A percentile compares a stretch with the other conserved stretches of the same genome.
Conservation (phyloP, 2,329 filamentous ascomycete genomes). For the Talaromyces sp. region DNA sequence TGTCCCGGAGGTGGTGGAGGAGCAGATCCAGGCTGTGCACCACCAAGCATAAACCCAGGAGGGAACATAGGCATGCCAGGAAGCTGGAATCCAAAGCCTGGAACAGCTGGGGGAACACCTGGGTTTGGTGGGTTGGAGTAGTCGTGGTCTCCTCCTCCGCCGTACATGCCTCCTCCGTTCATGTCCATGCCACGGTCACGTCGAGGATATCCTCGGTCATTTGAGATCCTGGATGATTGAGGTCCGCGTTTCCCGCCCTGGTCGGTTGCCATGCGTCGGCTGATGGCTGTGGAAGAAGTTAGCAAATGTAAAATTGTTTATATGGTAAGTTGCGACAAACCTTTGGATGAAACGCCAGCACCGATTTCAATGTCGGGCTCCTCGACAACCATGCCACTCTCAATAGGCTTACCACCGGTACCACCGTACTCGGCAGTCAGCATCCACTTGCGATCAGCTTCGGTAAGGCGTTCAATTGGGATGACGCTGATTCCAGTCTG, state of each 20-base stretch:
- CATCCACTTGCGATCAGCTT: slow-evolving; percentile 97
- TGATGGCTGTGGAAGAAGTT: slow-evolving; percentile 42
- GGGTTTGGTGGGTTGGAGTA: slow-evolving; percentile 43
- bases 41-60: slow-evolving; percentile 49
- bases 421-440: slow-evolving; percentile 89
- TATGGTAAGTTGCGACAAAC: slow-evolving; percentile 32
- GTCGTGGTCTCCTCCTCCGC: slow-evolving; percentile 36
- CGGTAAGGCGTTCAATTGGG: slow-evolving; percentile 86
- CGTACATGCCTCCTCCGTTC: slow-evolving; percentile 27
- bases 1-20: slow-evolving; percentile 40
- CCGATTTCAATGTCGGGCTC: slow-evolving; percentile 99
- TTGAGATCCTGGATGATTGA: slow-evolving; percentile 44
- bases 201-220: slow-evolving; percentile 34
- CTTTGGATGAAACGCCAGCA: slow-evolving; percentile 94
- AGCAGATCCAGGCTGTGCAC: slow-evolving; percentile 33
- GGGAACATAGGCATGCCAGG: slow-evolving; percentile 51
- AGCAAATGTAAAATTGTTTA: neutral
- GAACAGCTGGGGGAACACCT: slow-evolving; percentile 54
- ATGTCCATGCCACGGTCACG: slow-evolving; percentile 35
- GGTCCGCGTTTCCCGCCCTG: slow-evolving; percentile 51
- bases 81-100: slow-evolving; percentile 56
- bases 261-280: slow-evolving; percentile 53
- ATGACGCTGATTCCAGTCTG: slow-evolving; percentile 88
- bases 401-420: slow-evolving; percentile 78
- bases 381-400: slow-evolving; percentile 83